Percentiles rank a stretch among this genome's conserved stretches.
phyloP scores from a whole-genome alignment of 768 basidiomycete genomes.

The Boletus vinaceobasis region DNA sequence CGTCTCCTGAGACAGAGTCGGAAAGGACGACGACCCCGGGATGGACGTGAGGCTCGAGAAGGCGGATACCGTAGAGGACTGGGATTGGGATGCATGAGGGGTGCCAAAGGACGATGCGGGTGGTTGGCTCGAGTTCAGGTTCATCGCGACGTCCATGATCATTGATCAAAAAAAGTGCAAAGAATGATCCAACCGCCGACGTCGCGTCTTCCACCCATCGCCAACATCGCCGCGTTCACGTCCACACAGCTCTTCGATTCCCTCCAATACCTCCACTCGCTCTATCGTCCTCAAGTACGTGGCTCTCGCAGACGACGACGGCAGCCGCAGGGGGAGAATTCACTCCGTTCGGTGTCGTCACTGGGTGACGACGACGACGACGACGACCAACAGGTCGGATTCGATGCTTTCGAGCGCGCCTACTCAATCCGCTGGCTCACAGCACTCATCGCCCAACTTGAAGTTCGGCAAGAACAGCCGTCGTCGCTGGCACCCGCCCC shows the following conservation, averaged over 20 bases:
- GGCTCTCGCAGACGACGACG: constrained; percentile 46
- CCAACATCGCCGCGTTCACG: constrained; percentile 36
- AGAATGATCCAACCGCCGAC: constrained; percentile 40
- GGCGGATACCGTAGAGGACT: constrained; percentile 12
- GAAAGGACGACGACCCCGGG: constrained; percentile 11
- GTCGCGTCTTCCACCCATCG: constrained; percentile 51
- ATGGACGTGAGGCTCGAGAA: constrained; percentile 19
- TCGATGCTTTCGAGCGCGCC: constrained; percentile 66
- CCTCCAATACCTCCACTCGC: constrained; percentile 45
- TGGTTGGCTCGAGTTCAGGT: constrained; percentile 10
- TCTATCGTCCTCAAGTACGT: constrained; percentile 63
- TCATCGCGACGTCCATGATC: constrained; percentile 11
- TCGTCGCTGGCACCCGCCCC: not conserved
- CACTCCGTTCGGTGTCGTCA: not conserved
- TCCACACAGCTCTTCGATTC: constrained; percentile 40
- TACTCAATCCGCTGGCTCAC: constrained; percentile 76
- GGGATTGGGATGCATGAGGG: constrained; percentile 13
- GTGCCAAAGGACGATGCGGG: constrained; percentile 4
- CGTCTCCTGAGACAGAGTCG: constrained; percentile 28
- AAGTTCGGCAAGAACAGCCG: not conserved
- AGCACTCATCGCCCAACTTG: constrained; percentile 48
- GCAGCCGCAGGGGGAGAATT: not conserved
- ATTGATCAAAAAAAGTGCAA: too few relatives aligned
- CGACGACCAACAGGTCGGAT: constrained; percentile 35
- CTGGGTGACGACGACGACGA: not conserved